phyloP scores from a whole-genome alignment of 768 basidiomycete species.

The Calocera cornea region DNA sequence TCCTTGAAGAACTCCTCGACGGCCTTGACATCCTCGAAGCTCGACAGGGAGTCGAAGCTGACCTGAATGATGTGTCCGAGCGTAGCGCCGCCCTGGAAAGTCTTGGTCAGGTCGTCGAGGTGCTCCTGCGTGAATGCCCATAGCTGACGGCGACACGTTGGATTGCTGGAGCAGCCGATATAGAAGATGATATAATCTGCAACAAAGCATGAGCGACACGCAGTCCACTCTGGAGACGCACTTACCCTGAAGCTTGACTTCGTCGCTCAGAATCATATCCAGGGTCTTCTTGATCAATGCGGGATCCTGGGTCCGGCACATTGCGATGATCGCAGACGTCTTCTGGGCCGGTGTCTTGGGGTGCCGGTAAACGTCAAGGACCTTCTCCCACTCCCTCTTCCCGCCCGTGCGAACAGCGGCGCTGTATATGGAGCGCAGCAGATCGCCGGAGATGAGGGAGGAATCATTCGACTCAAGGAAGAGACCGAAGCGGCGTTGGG shows the following conservation, averaged over 20 bases:
- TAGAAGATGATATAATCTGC: constrained; percentile 47
- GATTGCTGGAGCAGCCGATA: constrained; percentile 43
- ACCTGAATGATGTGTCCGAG: constrained; percentile 38
- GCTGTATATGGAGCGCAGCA: constrained; percentile 38
- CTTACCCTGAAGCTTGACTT: constrained; percentile 31
- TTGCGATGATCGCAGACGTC: constrained; percentile 57
- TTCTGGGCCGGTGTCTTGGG: constrained; percentile 61
- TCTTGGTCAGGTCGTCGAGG: constrained; percentile 31
- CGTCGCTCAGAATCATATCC: constrained; percentile 37
- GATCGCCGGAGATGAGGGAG: constrained; percentile 65
- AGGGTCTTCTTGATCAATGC: constrained; percentile 50
- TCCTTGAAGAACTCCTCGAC: constrained; percentile 64
- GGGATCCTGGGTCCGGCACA: constrained; percentile 46
- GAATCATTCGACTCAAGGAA: constrained; percentile 63
- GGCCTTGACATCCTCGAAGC: constrained; percentile 48
- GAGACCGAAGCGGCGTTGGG: constrained; percentile 53
- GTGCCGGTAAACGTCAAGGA: constrained; percentile 53
- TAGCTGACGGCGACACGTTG: constrained; percentile 38
- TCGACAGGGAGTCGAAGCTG: constrained; percentile 40
- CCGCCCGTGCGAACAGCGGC: constrained; percentile 68
- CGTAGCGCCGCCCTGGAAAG: constrained; percentile 28
- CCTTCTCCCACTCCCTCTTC: constrained; percentile 55
- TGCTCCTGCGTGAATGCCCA: constrained; percentile 55
- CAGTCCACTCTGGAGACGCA: neutral
- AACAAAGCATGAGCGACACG: neutral